Evolutionary conservation across 2,329 filamentous ascomycete genomes (phyloP).

Genomic region (Monosporascus sp.): DNA sequence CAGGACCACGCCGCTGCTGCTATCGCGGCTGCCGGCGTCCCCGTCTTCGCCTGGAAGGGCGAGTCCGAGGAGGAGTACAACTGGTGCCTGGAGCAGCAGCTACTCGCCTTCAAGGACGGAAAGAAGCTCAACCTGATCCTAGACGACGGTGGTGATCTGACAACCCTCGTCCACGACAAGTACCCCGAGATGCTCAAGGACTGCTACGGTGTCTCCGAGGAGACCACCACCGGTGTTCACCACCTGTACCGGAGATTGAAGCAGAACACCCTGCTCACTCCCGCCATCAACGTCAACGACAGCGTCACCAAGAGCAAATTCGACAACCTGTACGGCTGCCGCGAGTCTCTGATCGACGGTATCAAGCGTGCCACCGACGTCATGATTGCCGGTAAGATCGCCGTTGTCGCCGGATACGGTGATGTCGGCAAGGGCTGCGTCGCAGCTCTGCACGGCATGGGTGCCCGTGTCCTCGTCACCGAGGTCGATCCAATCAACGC

Average conservation of each 20-base stretch:
- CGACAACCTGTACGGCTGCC: constrained; percentile 99
- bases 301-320: constrained; percentile 99
- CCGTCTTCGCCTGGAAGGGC: constrained; percentile 74
- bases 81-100: constrained; percentile 99
- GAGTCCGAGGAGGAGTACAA: constrained; percentile 99
- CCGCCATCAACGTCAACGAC: constrained; percentile 99
- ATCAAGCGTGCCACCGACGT: constrained; percentile 99
- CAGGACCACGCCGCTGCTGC: constrained; percentile 97
- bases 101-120: constrained; percentile 91
- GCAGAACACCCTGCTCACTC: constrained; percentile 81
- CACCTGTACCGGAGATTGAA: constrained; percentile 99
- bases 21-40: constrained; percentile 88
- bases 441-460: constrained; percentile 93
- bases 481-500: constrained; percentile 99
- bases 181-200: constrained; percentile 97
- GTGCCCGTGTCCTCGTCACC: constrained; percentile 91
- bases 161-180: constrained; percentile 92
- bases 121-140: constrained; percentile 98
- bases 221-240: constrained; percentile 99
- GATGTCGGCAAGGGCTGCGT: constrained; percentile 99
- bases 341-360: constrained; percentile 96
- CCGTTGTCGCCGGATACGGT: constrained; percentile 95
- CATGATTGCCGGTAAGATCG: constrained; percentile 99
- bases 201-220: constrained; percentile 98
- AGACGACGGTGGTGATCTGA: constrained; percentile 96